Base-by-base conservation (phyloP, 2,329 filamentous ascomycete genomes). In the Blastomyces percursus region DNA sequence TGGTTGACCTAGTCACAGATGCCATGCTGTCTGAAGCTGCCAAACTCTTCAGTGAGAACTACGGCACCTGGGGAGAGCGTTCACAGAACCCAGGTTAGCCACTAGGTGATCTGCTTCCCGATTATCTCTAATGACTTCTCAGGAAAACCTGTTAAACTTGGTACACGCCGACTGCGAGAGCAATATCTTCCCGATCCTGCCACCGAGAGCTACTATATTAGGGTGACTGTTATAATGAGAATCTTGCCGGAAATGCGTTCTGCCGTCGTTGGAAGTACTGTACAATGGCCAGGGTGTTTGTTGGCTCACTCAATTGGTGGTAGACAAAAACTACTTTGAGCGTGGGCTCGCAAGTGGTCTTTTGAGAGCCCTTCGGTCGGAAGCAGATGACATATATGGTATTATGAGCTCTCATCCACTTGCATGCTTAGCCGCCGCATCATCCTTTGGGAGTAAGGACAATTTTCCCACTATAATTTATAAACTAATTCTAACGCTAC, bases 221-320 rank as follows among this genome's bases (percentile, higher is more conserved):
- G 58, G 40, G 64, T 65, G 44, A 62, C 51, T 35, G 54, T 63
- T 44, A n/a, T n/a, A 60, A 65, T 48, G 64, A 58, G 9, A 48
- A 30, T 30, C 62, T 65, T 61, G 64, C 61, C 27, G 64, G 64
- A 61, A 61, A 76, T 63, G 73, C 69, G 40, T 74, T 77, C 60
- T 70, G 69, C 46, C 74, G 72, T 59, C 70, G 72, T 60, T 77
- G 73, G 75, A 64, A 61, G n/a, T n/a, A 24, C 64, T n/a, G n/a
- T n/a, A 67, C 6, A 67, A 66, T 40, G 64, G 60, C 57, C 70
- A 66, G 63, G 66, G 54, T 58, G 64, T 78, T 24, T 77, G 73
- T 66, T 78, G 75, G 75, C 66, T 78, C 62, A 77, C 76, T 61
- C 75, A 79, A 66, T 68, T 79, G 54, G 74, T 78, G n/a, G 73